Base-by-base conservation (phyloP, 345 rosid genomes). In the Ricinus communis region DNA sequence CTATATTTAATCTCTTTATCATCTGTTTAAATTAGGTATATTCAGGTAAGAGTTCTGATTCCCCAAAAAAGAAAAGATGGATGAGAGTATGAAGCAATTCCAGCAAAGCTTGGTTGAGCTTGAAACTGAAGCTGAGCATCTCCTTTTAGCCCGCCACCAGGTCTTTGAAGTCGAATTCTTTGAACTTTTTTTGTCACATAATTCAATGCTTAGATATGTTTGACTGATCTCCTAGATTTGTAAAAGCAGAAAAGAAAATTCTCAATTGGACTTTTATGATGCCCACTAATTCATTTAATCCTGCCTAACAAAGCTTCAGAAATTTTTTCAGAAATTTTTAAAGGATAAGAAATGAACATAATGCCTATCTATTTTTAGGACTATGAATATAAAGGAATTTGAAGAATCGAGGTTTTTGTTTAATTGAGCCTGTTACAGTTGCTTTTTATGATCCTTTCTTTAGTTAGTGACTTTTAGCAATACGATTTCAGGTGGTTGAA, bases 81-180 rank as follows among this genome's bases (percentile, higher is more conserved):
- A 86, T 21, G 86, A 83, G 57, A 78, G 73, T 24, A 77, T 85
- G 83, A 83, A 77, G 78, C 85, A 73, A 45, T 75, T 87, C 51
- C 85, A 82, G 69, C 81, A 78, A 38, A 62, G 62, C 27, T 77
- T 87, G 71, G 70, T 78, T 9, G 86, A 85, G 79, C 82, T 88
- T 58, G 98, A 90, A 86, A 80, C 80, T 18, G 93, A 90, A 77
- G 98, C 89, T 7, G 92, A 94, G 76, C 84, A 81, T 58, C 84
- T 90, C 50, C 85, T 88, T 12, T 66, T 91, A 46, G 89, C 82
- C 56, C 82, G 89, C 21, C 76, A 77, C 65, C 86, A 90, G 91
- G 97, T 91, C 52, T 51, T 52, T n/a, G n/a, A n/a, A n/a, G n/a
- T n/a, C n/a, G n/a, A n/a, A n/a, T n/a, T n/a, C n/a, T 73, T 7